A percentile compares a stretch with the other conserved stretches of the same genome.
Conservation (phyloP, 371 early-diverging fungal species). For the Rhizopus sp. region DNA sequence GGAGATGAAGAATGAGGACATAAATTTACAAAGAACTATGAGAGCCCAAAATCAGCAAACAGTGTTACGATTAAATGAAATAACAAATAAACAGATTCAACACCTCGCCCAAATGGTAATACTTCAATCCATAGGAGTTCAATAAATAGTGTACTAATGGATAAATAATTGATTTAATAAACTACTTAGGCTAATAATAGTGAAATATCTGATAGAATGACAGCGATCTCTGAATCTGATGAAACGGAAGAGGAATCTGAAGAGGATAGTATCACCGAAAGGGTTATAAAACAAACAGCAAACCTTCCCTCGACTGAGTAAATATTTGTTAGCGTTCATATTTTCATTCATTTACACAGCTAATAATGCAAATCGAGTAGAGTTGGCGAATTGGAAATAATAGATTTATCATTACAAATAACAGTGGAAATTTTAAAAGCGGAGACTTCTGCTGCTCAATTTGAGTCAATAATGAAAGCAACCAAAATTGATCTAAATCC, state of each 20-base stretch:
- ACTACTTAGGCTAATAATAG: conserved; percentile 10
- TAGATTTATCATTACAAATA: conserved; percentile 14
- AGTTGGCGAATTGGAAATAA: conserved; percentile 11
- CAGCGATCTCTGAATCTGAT: not conserved
- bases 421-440: conserved; percentile 13
- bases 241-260: not conserved
- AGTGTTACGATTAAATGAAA: conserved; percentile 9
- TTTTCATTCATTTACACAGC: conserved; percentile 6
- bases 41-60: conserved; percentile 5
- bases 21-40: not conserved
- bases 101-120: conserved; percentile 12
- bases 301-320: conserved; percentile 9
- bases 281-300: conserved; percentile 6
- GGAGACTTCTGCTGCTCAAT: conserved; percentile 10
- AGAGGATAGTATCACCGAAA: conserved; percentile 2
- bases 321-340: conserved; percentile 10
- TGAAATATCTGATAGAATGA: conserved; percentile 6
- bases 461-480: conserved; percentile 12
- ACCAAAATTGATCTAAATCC: conserved; percentile 4
- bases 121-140: conserved; percentile 14
- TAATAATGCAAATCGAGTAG: conserved; percentile 17
- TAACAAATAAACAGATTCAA: conserved; percentile 13
- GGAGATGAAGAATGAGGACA: conserved; percentile 5
- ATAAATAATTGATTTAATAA: conserved; percentile 10
- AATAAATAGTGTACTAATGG: conserved; percentile 2